Percentiles rank a stretch among this genome's conserved stretches.
Evolutionary conservation across 208 protist species (phyloP).

Genomic region (Acanthamoeba lenticulata): DNA sequence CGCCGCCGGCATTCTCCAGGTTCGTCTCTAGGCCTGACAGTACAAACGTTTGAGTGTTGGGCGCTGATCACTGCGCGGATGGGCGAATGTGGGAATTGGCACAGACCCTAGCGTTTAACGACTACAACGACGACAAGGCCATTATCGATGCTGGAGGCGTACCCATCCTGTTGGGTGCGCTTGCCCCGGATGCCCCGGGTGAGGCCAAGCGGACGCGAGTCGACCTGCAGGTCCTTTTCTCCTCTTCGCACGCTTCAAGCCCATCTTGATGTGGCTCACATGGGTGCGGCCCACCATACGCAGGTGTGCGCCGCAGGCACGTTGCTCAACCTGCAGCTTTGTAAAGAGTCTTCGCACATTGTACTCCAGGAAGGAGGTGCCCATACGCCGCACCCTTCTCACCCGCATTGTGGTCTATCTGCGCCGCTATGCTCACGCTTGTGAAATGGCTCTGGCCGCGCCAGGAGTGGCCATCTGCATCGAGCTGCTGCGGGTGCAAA

Average conservation of each 20-base stretch:
- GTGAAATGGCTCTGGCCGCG: not conserved
- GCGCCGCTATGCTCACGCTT: not conserved
- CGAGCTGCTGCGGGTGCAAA: not conserved
- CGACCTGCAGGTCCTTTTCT: slow-evolving; percentile 1
- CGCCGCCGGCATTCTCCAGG: slow-evolving; percentile 3
- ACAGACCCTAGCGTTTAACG: slow-evolving; percentile 41
- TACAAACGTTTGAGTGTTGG: not conserved
- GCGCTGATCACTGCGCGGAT: not conserved
- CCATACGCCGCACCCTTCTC: not conserved
- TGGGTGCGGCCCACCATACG: too few species aligned
- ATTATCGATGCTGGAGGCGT: slow-evolving; percentile 43
- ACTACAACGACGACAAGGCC: slow-evolving; percentile 52
- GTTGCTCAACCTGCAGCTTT: slow-evolving; percentile 42
- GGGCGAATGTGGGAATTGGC: not conserved
- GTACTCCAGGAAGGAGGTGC: slow-evolving; percentile 27
- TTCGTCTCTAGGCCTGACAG: not conserved
- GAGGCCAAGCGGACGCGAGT: slow-evolving; percentile 12
- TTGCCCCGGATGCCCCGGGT: not conserved
- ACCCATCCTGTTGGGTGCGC: not conserved
- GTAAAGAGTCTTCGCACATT: slow-evolving; percentile 56
- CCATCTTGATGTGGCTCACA: not conserved
- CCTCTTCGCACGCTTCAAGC: not conserved
- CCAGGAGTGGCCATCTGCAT: slow-evolving; percentile 53
- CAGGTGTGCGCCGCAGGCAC: slow-evolving; percentile 47
- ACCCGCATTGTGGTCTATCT: not conserved